phyloP scores from a whole-genome alignment of 2,329 filamentous ascomycete genomes.

The Diaporthe eres region DNA sequence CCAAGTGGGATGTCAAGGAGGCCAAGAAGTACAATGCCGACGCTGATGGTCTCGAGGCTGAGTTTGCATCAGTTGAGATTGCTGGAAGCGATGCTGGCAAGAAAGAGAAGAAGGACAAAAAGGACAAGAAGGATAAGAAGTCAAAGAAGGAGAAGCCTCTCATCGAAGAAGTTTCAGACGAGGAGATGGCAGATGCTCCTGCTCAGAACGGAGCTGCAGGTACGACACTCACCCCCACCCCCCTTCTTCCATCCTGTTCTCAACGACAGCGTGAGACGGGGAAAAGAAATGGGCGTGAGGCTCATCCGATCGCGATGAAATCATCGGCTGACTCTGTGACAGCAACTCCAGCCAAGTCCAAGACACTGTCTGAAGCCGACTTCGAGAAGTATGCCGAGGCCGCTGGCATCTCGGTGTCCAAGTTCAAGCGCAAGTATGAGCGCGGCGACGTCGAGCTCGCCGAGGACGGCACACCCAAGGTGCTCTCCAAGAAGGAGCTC shows the following conservation, averaged over 20 bases:
- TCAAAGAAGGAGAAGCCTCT: constrained; percentile 60
- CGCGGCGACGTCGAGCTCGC: constrained; percentile 80
- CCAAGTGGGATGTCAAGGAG: constrained; percentile 94
- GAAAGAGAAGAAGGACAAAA: constrained; percentile 50
- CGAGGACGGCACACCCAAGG: constrained; percentile 74
- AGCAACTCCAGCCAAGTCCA: constrained; percentile 50
- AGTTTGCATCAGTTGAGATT: constrained; percentile 65
- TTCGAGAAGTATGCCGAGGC: constrained; percentile 73
- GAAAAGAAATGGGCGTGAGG: constrained; percentile 50
- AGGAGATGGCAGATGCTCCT: constrained; percentile 46
- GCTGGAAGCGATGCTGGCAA: constrained; percentile 19
- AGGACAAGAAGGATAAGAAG: constrained; percentile 58
- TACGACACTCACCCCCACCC: constrained; percentile 23
- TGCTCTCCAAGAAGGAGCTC: constrained; percentile 81
- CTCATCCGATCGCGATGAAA: constrained; percentile 53
- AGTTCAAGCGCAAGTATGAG: constrained; percentile 85
- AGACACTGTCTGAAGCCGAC: constrained; percentile 68
- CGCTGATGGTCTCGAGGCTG: constrained; percentile 86
- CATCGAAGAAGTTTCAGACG: constrained; percentile 57
- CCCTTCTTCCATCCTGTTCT: neutral
- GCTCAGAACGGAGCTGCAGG: constrained; percentile 38
- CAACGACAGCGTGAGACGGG: constrained; percentile 48
- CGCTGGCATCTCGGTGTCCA: constrained; percentile 79
- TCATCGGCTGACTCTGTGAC: constrained; percentile 37
- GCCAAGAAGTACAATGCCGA: constrained; percentile 95